Base-by-base conservation (phyloP, 2,329 filamentous ascomycete genomes). In the Fusarium buxicola region DNA sequence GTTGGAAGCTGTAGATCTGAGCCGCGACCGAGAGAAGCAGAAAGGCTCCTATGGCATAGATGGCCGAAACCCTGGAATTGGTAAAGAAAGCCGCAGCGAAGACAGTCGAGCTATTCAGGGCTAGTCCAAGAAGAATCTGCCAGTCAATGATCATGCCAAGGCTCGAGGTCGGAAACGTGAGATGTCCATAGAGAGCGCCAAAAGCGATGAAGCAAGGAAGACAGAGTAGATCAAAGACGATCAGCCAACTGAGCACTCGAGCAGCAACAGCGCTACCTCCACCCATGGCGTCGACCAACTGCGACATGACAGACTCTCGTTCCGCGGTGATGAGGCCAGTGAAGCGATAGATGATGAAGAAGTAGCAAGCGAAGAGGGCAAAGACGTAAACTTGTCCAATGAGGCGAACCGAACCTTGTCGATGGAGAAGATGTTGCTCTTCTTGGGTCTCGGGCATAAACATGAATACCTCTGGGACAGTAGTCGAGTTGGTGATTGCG, bases 21-120 rank as follows among this genome's bases (percentile, higher is more conserved):
- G 64, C 64, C 1, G 39, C 46, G 10, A 69, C 54, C n/a, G 72
- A 71, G 4, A 77, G 58, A 4, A 74, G 43, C 10, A 75, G 51
- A 31, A 73, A 71, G 30, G 69, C 61, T 2, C 69, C 60, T 7
- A 70, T 60, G n/a, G 75, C 69, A 44, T 72, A 72, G 38, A 76
- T 68, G 49, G 73, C 69, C 2, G 73, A 73, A 10, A 74, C 65
- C 8, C 68, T 69, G 4, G 74, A 66, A 48, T 69, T 71, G 27
- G 63, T 69, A 67, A 79, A 79, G 59, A 77, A 79, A n/a, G 76
- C 61, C 0, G 76, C 73, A 2, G 71, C 75, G 4, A 89, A 89
- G 10, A 90, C 82, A n/a, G 82, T 86, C 36, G 86, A 86, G 15
- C 91, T 80, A 5, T 89, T 90, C n/a, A 89, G 84, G 74, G 74